phyloP scores from a whole-genome alignment of 176 grass and related monocot genomes.

The Oryza meridionalis region DNA sequence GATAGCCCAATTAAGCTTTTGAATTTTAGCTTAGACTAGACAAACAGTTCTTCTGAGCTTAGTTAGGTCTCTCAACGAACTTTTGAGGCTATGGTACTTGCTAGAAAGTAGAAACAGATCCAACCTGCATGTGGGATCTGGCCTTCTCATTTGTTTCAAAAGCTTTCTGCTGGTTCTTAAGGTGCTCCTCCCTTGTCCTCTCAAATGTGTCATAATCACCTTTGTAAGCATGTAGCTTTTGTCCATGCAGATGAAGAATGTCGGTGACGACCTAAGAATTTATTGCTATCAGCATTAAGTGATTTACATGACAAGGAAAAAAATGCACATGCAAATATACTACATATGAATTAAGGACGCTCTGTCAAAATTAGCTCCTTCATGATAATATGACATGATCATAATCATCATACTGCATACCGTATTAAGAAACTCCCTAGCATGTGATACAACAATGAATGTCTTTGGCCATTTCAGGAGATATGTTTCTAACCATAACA shows the following conservation, averaged over 20 bases:
- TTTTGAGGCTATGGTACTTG: neutral
- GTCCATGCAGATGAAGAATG: slow-evolving; percentile 83
- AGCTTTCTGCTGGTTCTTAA: slow-evolving; percentile 96
- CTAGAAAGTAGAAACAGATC: slow-evolving; percentile 27
- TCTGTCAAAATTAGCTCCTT: slow-evolving; percentile 22
- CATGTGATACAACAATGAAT: slow-evolving; percentile 95
- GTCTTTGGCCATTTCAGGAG: slow-evolving; percentile 98
- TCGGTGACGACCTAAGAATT: slow-evolving; percentile 87
- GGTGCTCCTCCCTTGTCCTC: slow-evolving; percentile 76
- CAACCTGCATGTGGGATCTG: slow-evolving; percentile 90
- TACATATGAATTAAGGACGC: neutral
- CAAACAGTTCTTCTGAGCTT: neutral
- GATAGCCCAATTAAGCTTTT: slow-evolving; percentile 2
- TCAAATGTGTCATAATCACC: slow-evolving; percentile 98
- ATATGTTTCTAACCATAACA: slow-evolving; percentile 89
- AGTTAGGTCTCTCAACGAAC: slow-evolving; percentile 19
- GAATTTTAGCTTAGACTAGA: slow-evolving; percentile 25
- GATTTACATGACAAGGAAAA: slow-evolving; percentile 16
- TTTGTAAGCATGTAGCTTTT: slow-evolving; percentile 91
- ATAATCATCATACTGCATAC: slow-evolving; percentile 45
- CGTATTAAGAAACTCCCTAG: slow-evolving; percentile 95
- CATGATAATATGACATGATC: slow-evolving; percentile 4
- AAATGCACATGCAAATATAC: slow-evolving; percentile 4
- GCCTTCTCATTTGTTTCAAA: slow-evolving; percentile 90
- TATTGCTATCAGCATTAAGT: slow-evolving; percentile 33